Conservation (phyloP, 2,329 filamentous ascomycete species). For the Podosphaera aphanis region DNA sequence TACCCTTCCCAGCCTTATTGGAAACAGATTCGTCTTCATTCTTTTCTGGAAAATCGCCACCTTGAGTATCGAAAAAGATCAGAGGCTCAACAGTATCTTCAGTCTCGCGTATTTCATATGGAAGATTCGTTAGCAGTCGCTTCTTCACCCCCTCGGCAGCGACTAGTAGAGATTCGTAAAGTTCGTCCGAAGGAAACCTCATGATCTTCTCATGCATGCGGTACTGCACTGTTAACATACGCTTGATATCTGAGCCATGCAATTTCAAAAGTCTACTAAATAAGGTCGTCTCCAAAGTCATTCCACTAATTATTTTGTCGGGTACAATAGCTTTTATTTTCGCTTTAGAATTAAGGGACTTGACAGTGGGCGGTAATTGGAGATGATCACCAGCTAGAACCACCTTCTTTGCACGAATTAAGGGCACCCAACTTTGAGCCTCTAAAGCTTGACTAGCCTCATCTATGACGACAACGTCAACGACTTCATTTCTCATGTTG, state of each 20-base stretch:
- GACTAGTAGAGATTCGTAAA: conserved; percentile 63
- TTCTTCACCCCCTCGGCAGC: conserved; percentile 58
- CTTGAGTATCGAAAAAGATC: conserved; percentile 90
- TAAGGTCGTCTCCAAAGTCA: conserved; percentile 64
- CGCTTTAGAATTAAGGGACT: conserved; percentile 39
- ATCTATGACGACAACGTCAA: conserved; percentile 88
- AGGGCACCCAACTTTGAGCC: conserved; percentile 87
- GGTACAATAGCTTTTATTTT: conserved; percentile 17
- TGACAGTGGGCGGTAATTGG: conserved; percentile 85
- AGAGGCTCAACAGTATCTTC: conserved; percentile 77
- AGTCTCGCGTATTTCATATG: conserved; percentile 52
- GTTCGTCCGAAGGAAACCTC: conserved; percentile 70
- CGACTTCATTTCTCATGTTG: conserved; percentile 55
- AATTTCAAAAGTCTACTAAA: conserved; percentile 72
- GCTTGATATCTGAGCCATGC: conserved; percentile 65
- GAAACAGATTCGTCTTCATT: conserved; percentile 39
- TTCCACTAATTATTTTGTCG: conserved; percentile 23
- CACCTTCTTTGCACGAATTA: conserved; percentile 59
- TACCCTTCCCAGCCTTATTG: conserved; percentile 23
- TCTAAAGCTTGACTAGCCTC: conserved; percentile 91
- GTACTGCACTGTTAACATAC: conserved; percentile 92
- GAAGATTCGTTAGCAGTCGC: conserved; percentile 52
- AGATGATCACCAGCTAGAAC: conserved; percentile 86
- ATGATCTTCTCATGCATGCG: conserved; percentile 95
- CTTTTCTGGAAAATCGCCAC: conserved; percentile 71